Evolutionary conservation across 139 green algal genomes (phyloP), one percentile per base, ranked within the genome.

Genomic region (Monoraphidium neglectum): DNA sequence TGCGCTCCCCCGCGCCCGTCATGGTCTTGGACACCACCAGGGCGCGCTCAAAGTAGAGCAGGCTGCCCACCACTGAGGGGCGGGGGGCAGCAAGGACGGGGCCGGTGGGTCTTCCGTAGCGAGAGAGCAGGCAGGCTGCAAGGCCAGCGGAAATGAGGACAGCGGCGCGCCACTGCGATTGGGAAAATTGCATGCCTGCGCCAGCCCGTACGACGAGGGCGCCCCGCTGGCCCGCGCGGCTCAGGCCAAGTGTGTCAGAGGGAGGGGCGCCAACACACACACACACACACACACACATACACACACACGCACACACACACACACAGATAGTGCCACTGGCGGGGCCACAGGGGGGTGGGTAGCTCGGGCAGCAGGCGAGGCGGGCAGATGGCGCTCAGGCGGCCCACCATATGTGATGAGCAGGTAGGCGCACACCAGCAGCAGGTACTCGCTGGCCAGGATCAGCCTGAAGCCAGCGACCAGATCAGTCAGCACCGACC

Each of bases 41-140:
- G 1, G 83, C 79, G 47, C 90, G 86, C 81, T 92, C 82, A 74
- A 96, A 96, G 79, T 94, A 96, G 61, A 96, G 90, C 32, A 93
- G 80, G 33, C 80, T 89, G 35, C 80, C 86, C 26, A 84, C 69
- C 8, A 85, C 32, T 51, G 43, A 12, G 43, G 43, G 43, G 43
- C n/a, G n/a, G n/a, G n/a, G n/a, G n/a, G 43, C 83, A 82, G 18
- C 28, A 33, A n/a, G n/a, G n/a, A n/a, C n/a, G n/a, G n/a, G n/a
- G n/a, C n/a, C n/a, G 43, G 8, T 51, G 43, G 43, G 8, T 51
- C 8, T 51, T 51, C 12, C 12, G 43, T 8, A 12, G 43, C 8
- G 43, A 12, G 43, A 51, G 43, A 51, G 43, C 8, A 12, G 43
- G n/a, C n/a, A n/a, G n/a, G n/a, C n/a, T n/a, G n/a, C n/a, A n/a